phyloP scores from a whole-genome alignment of 169 alveolate species.

The Plasmodium ovale region DNA sequence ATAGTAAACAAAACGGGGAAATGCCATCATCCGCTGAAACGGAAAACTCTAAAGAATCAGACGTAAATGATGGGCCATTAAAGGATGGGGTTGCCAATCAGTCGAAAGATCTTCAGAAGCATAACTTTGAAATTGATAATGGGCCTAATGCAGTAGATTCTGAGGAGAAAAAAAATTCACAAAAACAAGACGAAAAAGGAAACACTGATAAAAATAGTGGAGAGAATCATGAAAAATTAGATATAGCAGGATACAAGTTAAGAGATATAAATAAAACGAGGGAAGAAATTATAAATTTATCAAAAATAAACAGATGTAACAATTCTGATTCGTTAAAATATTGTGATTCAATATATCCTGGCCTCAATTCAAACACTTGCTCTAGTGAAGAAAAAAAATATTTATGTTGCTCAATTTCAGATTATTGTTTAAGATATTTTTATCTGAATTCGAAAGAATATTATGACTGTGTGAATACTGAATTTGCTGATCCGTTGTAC shows the following conservation, averaged over 20 bases:
- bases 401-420: constrained; percentile 51
- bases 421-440: constrained; percentile 32
- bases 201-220: neutral
- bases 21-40: neutral
- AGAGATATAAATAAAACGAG: constrained; percentile 28
- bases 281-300: constrained; percentile 12
- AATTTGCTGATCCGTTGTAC: constrained; percentile 10
- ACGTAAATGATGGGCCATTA: too few species aligned
- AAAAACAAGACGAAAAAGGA: neutral
- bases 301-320: neutral
- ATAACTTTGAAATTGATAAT: too few species aligned
- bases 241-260: constrained; percentile 1
- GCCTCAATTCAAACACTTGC: neutral
- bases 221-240: neutral
- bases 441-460: neutral
- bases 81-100: too few species aligned
- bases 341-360: neutral
- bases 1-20: neutral
- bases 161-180: too few species aligned
- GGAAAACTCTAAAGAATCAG: too few species aligned
- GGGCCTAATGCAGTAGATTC: too few species aligned
- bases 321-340: neutral
- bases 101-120: too few species aligned
- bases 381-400: constrained; percentile 1
- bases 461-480: neutral